Evolutionary conservation across 352 stramenopile species (phyloP), one percentile per base, ranked within the genome.

Genomic region (Phytophthora syringae): DNA sequence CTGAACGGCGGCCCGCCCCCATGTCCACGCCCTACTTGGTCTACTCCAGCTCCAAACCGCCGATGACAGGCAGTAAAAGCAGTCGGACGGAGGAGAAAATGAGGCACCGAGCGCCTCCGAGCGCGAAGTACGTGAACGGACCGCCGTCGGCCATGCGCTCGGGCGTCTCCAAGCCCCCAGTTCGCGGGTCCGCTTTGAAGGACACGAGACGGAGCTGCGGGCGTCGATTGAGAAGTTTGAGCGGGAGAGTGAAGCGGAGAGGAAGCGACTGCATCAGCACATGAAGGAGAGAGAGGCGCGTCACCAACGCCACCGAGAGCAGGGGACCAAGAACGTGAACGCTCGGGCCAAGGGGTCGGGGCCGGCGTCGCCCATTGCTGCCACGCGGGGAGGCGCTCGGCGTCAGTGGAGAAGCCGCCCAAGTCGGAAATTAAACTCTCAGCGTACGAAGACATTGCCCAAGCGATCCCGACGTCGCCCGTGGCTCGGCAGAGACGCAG

Each of bases 11-110:
- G 68, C 0, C 70, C 78, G 11, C 60, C 6, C 68, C 75, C 11
- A 76, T 82, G 64, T 78, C 77, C 0, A 75, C 77, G 28, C 77
- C 77, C 0, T 86, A 75, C 45, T 63, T 87, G 44, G 73, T 80
- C 16, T 84, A 79, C 24, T 80, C 78, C 2, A 75, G 34, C 25
- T 72, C 74, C 0, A 40, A 44, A 3, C 34, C 45, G 2, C 63
- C 63, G 7, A 67, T 60, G 30, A 69, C 57, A 21, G 45, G 62
- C 18, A 44, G 16, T 27, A 67, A 52, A 28, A 72, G 64, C 51
- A 57, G 18, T 56, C 44, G 54, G 2, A 48, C 37, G 3, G 39
- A 60, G n/a, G 39, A 65, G 24, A 59, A 58, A 32, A 5, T 49
- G 12, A 53, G 52, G 63, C 28, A 54, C 15, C 21, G 52, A 52